These are phyloP conservation scores for Ligustrum vulgare DNA, from an alignment of 257 asterid genomes.

Conservation along the genomic window DNA sequence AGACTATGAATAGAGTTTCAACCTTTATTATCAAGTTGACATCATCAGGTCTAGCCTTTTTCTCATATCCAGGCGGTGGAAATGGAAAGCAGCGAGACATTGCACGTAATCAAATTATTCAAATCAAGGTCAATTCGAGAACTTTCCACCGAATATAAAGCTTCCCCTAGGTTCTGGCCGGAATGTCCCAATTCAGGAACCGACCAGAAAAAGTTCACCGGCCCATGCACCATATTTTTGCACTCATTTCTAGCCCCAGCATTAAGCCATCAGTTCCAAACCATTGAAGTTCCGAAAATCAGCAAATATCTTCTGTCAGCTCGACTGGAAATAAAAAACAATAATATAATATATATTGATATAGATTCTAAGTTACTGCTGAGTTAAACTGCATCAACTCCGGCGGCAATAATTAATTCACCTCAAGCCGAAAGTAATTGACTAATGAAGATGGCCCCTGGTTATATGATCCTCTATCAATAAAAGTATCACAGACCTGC, in stretches of 20 bases:
- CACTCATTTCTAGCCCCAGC: constrained; percentile 50
- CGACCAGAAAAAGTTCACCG: constrained; percentile 45
- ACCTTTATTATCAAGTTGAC: constrained; percentile 40
- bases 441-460: constrained; percentile 29
- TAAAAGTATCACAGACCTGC: constrained; percentile 37
- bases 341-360: neutral
- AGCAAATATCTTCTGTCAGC: constrained; percentile 19
- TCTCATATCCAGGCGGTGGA: constrained; percentile 58
- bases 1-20: constrained; percentile 21
- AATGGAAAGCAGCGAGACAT: constrained; percentile 62
- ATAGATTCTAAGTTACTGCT: constrained; percentile 21
- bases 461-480: constrained; percentile 34
- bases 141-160: constrained; percentile 30
- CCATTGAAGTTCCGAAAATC: constrained; percentile 27
- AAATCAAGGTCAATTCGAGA: constrained; percentile 23
- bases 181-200: constrained; percentile 46
- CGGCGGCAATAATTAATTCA: constrained; percentile 4
- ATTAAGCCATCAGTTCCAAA: constrained; percentile 23
- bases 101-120: constrained; percentile 28
- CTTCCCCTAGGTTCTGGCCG: constrained; percentile 42
- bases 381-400: constrained; percentile 19
- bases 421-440: constrained; percentile 30
- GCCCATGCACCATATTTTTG: constrained; percentile 57
- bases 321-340: constrained; percentile 2
- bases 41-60: constrained; percentile 30